Evolutionary conservation across 2,329 filamentous ascomycete species (phyloP).

Genomic region (Colletotrichum gloeosporioides): DNA sequence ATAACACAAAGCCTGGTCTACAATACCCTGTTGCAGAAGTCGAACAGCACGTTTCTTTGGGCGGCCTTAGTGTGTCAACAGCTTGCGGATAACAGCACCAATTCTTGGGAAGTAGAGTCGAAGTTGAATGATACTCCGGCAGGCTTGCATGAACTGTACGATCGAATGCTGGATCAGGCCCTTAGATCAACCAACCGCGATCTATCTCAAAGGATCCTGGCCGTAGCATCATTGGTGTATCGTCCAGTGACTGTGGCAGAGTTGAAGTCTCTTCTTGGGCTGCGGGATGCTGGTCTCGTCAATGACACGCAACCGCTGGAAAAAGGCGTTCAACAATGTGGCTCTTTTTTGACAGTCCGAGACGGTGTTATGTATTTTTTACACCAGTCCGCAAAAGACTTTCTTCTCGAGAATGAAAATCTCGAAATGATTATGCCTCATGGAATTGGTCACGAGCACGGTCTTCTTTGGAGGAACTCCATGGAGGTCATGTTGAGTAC

Average conservation of each 20-base stretch:
- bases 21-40: slow-evolving; percentile 31
- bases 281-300: not conserved
- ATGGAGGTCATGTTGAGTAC: slow-evolving; percentile 30
- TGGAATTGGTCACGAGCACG: slow-evolving; percentile 30
- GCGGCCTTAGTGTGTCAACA: slow-evolving; percentile 30
- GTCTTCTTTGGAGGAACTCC: slow-evolving; percentile 35
- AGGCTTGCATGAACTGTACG: slow-evolving; percentile 41
- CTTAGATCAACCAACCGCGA: slow-evolving; percentile 27
- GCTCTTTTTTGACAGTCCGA: slow-evolving; percentile 31
- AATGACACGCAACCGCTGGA: not conserved
- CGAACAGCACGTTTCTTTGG: slow-evolving; percentile 45
- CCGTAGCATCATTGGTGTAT: slow-evolving; percentile 31
- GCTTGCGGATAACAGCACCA: not conserved
- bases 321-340: not conserved
- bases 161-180: slow-evolving; percentile 41
- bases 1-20: not conserved
- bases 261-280: slow-evolving; percentile 26
- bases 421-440: slow-evolving; percentile 31
- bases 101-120: not conserved
- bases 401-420: slow-evolving; percentile 26
- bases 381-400: slow-evolving; percentile 51
- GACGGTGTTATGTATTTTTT: slow-evolving; percentile 38
- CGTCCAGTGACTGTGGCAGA: slow-evolving; percentile 39
- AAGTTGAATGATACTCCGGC: slow-evolving; percentile 30
- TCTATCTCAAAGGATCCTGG: slow-evolving; percentile 39